Base-by-base conservation (phyloP, 768 basidiomycete species). In the Pleurotus sapidus region DNA sequence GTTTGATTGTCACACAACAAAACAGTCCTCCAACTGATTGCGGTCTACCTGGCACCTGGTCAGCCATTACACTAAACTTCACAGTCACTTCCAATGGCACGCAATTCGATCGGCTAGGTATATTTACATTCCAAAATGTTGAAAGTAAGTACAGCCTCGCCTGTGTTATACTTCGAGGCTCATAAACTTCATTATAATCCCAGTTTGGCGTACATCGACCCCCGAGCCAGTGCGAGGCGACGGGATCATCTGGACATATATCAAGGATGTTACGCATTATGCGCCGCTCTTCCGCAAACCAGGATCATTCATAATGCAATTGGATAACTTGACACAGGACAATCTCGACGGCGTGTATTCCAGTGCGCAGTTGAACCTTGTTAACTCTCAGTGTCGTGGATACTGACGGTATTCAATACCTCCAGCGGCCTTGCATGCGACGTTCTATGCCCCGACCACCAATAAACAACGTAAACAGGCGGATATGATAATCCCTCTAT, bases 191-290 rank as follows among this genome's bases (percentile, higher is more conserved):
- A 49, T 40, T 50, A 42, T 47, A 48, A 37, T 42, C 45, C 23
- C 43, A 89, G 87, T 91, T 50, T 90, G 89, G 90, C 77, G 90
- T 38, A 90, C 87, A 17, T 90, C 88, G 0, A 92, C 90, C 15
- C 85, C 89, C 0, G 90, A 92, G 68, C 90, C 90, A 0, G 86
- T 84, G 0, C 63, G 61, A 12, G 76, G 80, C 2, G 76, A 82
- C 48, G 90, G 89, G 9, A 90, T 91, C 58, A 84, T 89, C 49
- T 91, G 89, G 89, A 89, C 88, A 0, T 86, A 82, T 56, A 68
- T 84, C 61, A 91, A 91, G 65, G 90, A 92, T 61, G 87, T 87
- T 23, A 87, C 88, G 5, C 82, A 82, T 20, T 92, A 86, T 59
- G 80, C 77, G 3, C 87, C 88, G 1, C 77, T 93, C 39, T 92